Evolutionary conservation across 2,329 filamentous ascomycete genomes (phyloP).

Genomic region (Sordariomycetes sp.): DNA sequence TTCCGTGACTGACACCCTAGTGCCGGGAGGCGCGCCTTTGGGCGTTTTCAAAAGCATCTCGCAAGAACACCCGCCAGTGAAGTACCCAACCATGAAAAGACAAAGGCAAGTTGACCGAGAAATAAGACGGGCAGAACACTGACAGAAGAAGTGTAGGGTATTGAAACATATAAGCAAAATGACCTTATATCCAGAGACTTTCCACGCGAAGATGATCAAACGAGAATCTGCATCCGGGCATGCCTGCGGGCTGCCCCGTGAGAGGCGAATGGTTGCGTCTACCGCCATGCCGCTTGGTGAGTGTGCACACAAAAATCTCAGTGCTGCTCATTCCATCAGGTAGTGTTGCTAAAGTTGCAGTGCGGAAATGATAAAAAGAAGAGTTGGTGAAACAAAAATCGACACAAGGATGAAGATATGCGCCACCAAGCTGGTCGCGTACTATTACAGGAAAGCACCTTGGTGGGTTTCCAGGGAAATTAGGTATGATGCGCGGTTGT

Average conservation of each 20-base stretch:
- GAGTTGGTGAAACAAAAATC: neutral
- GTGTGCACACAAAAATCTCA: neutral
- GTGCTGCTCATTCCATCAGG: neutral
- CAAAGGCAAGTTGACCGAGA: constrained; percentile 3
- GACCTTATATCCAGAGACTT: neutral
- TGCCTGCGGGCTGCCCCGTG: no score
- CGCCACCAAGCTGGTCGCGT: neutral
- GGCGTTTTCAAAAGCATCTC: neutral
- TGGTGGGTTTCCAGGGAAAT: neutral
- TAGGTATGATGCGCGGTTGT: neutral
- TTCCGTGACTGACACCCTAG: neutral
- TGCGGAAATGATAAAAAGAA: neutral
- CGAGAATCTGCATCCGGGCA: no score
- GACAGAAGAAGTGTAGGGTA: neutral
- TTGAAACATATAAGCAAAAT: neutral
- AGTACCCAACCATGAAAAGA: neutral
- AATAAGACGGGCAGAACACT: constrained; percentile 1
- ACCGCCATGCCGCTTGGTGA: neutral
- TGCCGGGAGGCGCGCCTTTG: neutral
- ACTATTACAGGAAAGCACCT: neutral
- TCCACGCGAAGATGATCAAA: neutral
- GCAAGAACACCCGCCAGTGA: neutral
- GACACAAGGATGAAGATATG: neutral
- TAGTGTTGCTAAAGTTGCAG: neutral
- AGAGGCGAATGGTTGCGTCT: no score